phyloP scores from a whole-genome alignment of 2,329 filamentous ascomycete genomes.

The Simplicillium sp. region DNA sequence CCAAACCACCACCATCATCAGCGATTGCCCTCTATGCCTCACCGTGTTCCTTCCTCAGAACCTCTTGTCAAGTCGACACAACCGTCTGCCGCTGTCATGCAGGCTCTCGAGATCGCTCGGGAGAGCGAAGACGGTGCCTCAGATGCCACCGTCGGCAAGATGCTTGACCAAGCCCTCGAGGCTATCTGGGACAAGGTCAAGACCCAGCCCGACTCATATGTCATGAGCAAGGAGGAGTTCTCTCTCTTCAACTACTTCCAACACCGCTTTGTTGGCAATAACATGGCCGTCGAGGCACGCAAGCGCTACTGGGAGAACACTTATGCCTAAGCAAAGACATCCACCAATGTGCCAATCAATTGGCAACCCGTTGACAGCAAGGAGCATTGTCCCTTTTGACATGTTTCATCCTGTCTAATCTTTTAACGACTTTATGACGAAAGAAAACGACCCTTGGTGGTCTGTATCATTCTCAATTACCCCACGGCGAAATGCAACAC shows the following conservation, averaged over 20 bases:
- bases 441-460: too few species aligned
- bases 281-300: slow-evolving; percentile 35
- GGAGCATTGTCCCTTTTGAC: neutral
- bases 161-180: slow-evolving; percentile 55
- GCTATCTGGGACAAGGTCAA: slow-evolving; percentile 61
- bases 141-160: slow-evolving; percentile 51
- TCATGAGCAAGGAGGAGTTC: slow-evolving; percentile 71
- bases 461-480: too few species aligned
- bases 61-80: slow-evolving; percentile 5
- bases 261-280: slow-evolving; percentile 48
- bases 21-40: slow-evolving; percentile 1
- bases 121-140: slow-evolving; percentile 58
- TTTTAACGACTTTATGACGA: too few species aligned
- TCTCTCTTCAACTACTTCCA: slow-evolving; percentile 82
- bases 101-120: slow-evolving; percentile 67
- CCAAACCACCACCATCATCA: neutral
- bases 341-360: too few species aligned
- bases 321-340: slow-evolving; percentile 18
- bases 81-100: slow-evolving; percentile 37
- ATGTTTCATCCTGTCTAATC: neutral
- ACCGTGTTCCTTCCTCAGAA: neutral
- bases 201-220: slow-evolving; percentile 55
- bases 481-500: too few species aligned
- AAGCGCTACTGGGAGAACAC: slow-evolving; percentile 44
- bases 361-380: too few species aligned